phyloP scores from a whole-genome alignment of 352 stramenopile species.

The Pythium vanterpoolii region DNA sequence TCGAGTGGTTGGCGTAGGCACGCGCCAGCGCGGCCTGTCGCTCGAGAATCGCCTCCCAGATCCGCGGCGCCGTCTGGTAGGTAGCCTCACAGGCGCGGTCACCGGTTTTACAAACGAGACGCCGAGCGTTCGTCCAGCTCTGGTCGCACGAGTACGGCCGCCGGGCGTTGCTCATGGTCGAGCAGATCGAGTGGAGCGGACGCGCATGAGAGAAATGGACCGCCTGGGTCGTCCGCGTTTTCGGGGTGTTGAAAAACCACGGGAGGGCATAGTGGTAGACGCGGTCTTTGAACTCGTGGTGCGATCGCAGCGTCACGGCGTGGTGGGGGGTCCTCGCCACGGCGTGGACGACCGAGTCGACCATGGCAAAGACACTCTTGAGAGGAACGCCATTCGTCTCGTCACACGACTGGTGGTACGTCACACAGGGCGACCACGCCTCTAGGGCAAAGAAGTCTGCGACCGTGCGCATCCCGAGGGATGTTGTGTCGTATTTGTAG shows the following conservation, averaged over 20 bases:
- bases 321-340: not conserved
- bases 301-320: conserved; percentile 1
- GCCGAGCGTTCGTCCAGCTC: not conserved
- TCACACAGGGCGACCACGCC: conserved; percentile 18
- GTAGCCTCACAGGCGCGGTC: not conserved
- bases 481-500: conserved; percentile 34
- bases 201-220: conserved; percentile 12
- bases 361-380: conserved; percentile 9
- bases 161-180: not conserved
- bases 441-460: conserved; percentile 8
- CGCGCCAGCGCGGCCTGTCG: not conserved
- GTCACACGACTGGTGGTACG: conserved; percentile 15
- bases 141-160: conserved; percentile 8
- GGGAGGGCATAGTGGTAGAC: conserved; percentile 20
- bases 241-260: conserved; percentile 18
- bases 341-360: conserved; percentile 19
- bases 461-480: conserved; percentile 16
- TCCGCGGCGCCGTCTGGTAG: not conserved
- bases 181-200: not conserved
- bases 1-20: conserved; percentile 11
- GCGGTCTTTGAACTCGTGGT: conserved; percentile 12
- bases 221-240: conserved; percentile 12
- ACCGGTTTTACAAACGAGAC: not conserved
- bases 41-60: not conserved
- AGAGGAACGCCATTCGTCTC: not conserved